These are phyloP conservation scores for Effrenium voratum DNA, from an alignment of 73 alveolate species.

Conservation along the genomic window DNA sequence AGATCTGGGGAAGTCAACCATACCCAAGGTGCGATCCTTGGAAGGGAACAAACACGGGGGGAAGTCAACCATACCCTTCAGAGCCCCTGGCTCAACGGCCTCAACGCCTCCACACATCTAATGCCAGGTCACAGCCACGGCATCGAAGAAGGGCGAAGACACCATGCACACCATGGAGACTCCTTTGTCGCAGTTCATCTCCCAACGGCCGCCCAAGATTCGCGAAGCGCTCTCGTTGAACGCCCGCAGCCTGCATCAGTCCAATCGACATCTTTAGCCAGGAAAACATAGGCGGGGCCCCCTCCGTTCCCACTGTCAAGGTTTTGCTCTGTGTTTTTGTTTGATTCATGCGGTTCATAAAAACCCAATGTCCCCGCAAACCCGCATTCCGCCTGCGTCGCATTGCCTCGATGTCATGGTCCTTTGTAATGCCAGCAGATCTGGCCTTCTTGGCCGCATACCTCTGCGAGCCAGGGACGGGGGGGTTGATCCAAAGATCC, in stretches of 20 bases:
- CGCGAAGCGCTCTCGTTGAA: slow-evolving; percentile 71
- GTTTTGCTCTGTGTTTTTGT: neutral
- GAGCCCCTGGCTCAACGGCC: no score
- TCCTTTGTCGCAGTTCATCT: slow-evolving; percentile 18
- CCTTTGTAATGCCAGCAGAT: slow-evolving; percentile 19
- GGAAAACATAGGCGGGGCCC: no score
- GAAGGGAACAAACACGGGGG: no score
- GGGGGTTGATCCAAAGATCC: no score
- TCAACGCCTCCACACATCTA: no score
- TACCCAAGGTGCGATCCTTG: no score
- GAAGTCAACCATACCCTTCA: no score
- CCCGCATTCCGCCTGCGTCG: neutral
- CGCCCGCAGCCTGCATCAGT: slow-evolving; percentile 32
- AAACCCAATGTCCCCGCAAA: neutral
- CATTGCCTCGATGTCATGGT: neutral
- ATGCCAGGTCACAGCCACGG: slow-evolving; percentile 28
- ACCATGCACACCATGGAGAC: slow-evolving; percentile 34
- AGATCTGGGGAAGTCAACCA: no score
- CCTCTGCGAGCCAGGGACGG: no score
- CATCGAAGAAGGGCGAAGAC: slow-evolving; percentile 36
- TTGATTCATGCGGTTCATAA: neutral
- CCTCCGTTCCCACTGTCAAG: no score
- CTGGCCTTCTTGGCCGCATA: no score
- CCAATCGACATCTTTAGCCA: neutral
- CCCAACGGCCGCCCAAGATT: slow-evolving; percentile 48